Percentiles rank a stretch among this genome's conserved stretches.
Evolutionary conservation across 176 grass and related monocot genomes (phyloP).

Genomic region (Triticum urartu): DNA sequence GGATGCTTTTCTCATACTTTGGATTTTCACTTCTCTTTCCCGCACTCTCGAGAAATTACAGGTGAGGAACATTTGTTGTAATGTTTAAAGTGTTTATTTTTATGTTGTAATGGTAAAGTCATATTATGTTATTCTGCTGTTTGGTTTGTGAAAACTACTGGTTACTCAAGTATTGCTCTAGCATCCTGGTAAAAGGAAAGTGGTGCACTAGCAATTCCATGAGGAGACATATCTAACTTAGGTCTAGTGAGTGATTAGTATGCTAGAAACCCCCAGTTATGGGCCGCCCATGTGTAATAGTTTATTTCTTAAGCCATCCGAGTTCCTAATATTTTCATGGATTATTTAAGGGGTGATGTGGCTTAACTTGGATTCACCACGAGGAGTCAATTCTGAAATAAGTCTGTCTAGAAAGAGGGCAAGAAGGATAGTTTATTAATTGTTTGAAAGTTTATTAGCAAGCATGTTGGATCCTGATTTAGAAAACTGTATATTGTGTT

Average conservation of each 20-base stretch:
- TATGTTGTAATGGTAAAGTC: background rate
- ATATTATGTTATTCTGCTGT: background rate
- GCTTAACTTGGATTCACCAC: background rate
- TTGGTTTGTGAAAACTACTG: background rate
- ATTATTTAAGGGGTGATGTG: no score
- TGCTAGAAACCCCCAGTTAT: background rate
- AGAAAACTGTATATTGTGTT: conserved; percentile 3
- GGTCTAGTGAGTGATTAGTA: conserved; percentile 3
- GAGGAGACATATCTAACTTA: background rate
- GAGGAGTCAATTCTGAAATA: background rate
- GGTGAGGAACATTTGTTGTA: conserved; percentile 39
- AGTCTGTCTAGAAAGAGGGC: background rate
- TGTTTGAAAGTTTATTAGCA: conserved; percentile 7
- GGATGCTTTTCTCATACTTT: conserved; percentile 97
- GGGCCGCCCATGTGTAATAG: background rate
- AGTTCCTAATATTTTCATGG: background rate
- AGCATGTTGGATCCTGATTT: conserved; percentile 17
- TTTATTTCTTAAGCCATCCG: background rate
- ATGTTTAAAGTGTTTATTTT: background rate
- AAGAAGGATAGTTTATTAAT: background rate
- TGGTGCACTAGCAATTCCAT: background rate
- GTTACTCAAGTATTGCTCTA: background rate
- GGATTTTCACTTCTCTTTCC: conserved; percentile 99
- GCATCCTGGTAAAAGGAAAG: background rate
- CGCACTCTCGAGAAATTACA: conserved; percentile 90